phyloP scores from a whole-genome alignment of 106 monocot species.

The Vanilla planifolia region DNA sequence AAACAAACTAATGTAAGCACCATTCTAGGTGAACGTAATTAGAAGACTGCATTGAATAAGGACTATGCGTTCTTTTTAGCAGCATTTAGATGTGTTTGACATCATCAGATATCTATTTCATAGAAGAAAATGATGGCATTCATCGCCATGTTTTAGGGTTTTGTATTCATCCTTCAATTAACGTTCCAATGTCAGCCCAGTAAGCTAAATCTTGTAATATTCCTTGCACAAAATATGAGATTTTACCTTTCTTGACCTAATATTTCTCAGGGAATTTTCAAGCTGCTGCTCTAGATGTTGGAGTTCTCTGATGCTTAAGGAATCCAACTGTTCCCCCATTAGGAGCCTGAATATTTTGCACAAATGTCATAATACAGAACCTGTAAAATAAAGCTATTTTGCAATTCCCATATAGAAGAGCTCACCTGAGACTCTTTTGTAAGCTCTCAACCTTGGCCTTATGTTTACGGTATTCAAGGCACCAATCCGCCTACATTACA shows the following conservation, averaged over 20 bases:
- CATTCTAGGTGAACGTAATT: not conserved
- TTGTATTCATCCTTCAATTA: not conserved
- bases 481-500: slow-evolving; percentile 6
- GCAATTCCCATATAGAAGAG: not conserved
- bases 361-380: not conserved
- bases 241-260: slow-evolving; percentile 51
- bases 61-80: too few relatives aligned
- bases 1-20: not conserved
- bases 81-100: too few relatives aligned
- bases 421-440: not conserved
- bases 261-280: slow-evolving; percentile 49
- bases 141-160: not conserved
- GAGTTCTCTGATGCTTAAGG: slow-evolving; percentile 42
- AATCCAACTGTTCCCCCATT: slow-evolving; percentile 48
- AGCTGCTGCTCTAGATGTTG: slow-evolving; percentile 58
- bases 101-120: too few relatives aligned
- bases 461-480: slow-evolving; percentile 5
- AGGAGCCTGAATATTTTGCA: slow-evolving; percentile 32
- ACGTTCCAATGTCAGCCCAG: too few relatives aligned
- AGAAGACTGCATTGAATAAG: too few relatives aligned
- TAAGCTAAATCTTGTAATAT: not conserved
- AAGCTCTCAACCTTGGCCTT: slow-evolving; percentile 8
- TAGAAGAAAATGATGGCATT: not conserved
- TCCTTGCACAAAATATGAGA: not conserved
- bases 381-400: not conserved